Conservation (phyloP, 208 protist species). For the Pavlovales sp. region DNA sequence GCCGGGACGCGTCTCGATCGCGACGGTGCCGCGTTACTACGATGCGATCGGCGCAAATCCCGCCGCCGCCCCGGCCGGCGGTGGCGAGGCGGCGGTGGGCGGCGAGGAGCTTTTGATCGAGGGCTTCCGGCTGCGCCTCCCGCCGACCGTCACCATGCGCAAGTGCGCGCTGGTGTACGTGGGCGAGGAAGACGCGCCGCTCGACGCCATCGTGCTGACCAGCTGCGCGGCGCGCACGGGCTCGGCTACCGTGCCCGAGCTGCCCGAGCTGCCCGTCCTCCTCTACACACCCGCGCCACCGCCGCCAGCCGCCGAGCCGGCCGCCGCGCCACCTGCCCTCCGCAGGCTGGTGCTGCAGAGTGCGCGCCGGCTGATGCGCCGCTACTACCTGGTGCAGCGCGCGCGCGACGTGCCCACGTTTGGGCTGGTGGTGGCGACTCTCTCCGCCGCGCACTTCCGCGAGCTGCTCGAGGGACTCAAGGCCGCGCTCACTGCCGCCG, state of each 20-base stretch:
- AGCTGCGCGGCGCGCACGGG: too few species aligned
- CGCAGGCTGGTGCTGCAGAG: neutral
- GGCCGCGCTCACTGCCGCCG: neutral
- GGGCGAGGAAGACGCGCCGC: neutral
- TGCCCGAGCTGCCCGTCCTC: neutral
- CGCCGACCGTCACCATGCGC: too few species aligned
- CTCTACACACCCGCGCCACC: neutral
- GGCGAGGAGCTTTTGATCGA: neutral
- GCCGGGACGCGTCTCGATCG: neutral
- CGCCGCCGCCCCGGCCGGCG: neutral
- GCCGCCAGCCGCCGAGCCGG: too few species aligned
- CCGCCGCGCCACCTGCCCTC: too few species aligned
- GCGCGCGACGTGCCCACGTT: neutral
- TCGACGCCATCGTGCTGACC: neutral
- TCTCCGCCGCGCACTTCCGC: neutral
- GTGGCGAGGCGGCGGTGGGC: neutral
- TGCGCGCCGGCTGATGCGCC: slow-evolving; percentile 7
- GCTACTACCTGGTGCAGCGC: slow-evolving; percentile 30
- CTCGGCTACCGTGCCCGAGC: neutral
- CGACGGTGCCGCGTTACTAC: too few species aligned
- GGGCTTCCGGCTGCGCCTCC: too few species aligned
- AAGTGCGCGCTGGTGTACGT: neutral
- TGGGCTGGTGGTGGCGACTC: neutral
- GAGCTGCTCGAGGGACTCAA: neutral
- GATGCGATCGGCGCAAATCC: neutral